These are phyloP conservation scores for Cytidiella melzeri DNA, from an alignment of 768 basidiomycete species.

Conservation along the genomic window DNA sequence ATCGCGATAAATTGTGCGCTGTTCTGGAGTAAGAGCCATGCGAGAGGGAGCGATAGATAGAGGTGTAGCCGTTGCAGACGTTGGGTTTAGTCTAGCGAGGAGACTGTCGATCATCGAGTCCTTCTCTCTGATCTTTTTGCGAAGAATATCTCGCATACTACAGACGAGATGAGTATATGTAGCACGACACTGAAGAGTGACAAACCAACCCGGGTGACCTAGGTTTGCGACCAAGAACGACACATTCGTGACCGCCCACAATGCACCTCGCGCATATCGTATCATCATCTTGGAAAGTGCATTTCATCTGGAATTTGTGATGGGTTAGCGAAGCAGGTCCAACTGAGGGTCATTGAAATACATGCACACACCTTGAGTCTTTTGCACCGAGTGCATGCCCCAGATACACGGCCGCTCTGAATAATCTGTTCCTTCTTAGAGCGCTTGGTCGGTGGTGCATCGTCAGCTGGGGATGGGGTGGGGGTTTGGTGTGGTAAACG, in stretches of 20 bases:
- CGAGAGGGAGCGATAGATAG: constrained; percentile 24
- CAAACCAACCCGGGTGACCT: constrained; percentile 26
- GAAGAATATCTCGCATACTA: constrained; percentile 26
- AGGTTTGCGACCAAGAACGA: constrained; percentile 28
- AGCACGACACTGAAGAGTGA: neutral
- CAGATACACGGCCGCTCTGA: constrained; percentile 4
- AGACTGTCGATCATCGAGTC: constrained; percentile 24
- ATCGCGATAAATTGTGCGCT: constrained; percentile 24
- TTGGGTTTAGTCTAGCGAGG: constrained; percentile 21
- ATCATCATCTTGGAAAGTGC: constrained; percentile 18
- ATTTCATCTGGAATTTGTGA: constrained; percentile 21
- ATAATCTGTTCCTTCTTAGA: constrained; percentile 5
- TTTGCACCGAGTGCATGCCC: constrained; percentile 16
- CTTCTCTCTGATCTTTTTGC: constrained; percentile 28
- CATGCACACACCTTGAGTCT: constrained; percentile 9
- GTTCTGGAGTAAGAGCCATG: constrained; percentile 16
- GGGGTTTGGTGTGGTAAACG: no score
- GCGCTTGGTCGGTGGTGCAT: constrained; percentile 5
- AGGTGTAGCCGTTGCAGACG: constrained; percentile 22
- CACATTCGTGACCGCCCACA: constrained; percentile 23
- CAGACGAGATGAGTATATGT: neutral
- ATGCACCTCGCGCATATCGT: constrained; percentile 20
- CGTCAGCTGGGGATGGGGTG: neutral
- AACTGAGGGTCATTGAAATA: no score
- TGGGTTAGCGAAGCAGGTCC: neutral